Conservation (phyloP, 2,329 filamentous ascomycete species). For the Knufia fluminis region DNA sequence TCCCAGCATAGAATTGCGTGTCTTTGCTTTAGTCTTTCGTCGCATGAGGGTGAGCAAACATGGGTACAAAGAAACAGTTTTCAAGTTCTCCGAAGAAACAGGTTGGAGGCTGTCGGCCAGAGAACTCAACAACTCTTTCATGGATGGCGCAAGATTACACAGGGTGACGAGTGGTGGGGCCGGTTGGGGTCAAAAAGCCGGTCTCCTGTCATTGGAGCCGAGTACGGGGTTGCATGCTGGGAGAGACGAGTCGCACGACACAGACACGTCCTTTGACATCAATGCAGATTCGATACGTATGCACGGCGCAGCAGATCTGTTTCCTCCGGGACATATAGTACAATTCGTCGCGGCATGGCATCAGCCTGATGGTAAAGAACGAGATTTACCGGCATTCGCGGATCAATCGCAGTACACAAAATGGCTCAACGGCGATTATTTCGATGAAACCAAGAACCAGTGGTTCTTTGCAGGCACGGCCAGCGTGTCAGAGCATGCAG, state of each 20-base stretch:
- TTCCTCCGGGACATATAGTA: conserved; percentile 3
- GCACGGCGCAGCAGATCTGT: not conserved
- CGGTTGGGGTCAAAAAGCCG: conserved; percentile 23
- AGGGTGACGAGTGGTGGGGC: conserved; percentile 23
- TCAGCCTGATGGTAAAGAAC: not conserved
- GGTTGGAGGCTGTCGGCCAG: not conserved
- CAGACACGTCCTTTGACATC: not conserved
- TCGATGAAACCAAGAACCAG: not conserved
- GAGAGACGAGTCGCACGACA: not conserved
- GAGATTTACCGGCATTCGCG: not conserved
- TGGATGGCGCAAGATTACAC: conserved; percentile 12
- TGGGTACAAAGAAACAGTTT: not conserved
- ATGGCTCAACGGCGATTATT: not conserved
- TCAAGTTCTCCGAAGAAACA: not conserved
- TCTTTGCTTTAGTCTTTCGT: conserved; percentile 15
- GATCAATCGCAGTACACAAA: not conserved
- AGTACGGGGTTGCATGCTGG: conserved; percentile 9
- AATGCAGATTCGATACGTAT: not conserved
- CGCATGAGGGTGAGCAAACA: too few relatives aligned
- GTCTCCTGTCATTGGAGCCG: conserved; percentile 22
- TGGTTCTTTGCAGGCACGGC: not conserved
- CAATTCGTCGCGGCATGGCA: conserved; percentile 4
- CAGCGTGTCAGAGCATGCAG: not conserved
- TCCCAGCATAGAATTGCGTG: not conserved
- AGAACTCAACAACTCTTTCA: conserved; percentile 2